Conservation (phyloP, 495 filamentous ascomycete genomes). For the Trichocladium uniseriatum region DNA sequence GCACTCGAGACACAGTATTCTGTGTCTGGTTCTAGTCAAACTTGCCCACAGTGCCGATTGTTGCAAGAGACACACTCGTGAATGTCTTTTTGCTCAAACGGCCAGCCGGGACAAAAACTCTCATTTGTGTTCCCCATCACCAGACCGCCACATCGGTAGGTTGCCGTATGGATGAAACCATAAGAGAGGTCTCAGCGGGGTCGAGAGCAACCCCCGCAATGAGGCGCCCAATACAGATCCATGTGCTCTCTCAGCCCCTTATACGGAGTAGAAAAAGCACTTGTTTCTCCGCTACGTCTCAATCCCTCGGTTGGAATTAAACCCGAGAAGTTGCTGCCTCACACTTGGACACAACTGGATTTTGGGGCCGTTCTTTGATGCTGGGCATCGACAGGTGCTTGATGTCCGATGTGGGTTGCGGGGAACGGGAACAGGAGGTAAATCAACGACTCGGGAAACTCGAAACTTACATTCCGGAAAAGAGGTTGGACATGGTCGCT, state of each 20-base stretch:
- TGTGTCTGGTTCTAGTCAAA: not conserved
- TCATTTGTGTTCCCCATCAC: no score
- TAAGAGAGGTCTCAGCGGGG: no score
- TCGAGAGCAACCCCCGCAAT: no score
- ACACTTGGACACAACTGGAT: constrained; percentile 2
- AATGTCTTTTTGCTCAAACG: no score
- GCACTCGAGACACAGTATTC: not conserved
- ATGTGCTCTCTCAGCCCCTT: no score
- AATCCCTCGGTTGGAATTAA: not conserved
- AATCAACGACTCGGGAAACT: constrained; percentile 2
- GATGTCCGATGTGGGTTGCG: constrained; percentile 7
- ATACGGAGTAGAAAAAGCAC: not conserved
- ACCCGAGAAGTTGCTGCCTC: constrained; percentile 8
- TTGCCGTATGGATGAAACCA: no score
- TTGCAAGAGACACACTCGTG: not conserved
- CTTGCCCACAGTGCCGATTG: not conserved
- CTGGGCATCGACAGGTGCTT: not conserved
- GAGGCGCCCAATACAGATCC: no score
- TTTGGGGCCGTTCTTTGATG: not conserved
- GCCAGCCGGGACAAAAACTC: no score
- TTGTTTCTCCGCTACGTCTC: not conserved
- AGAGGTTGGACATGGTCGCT: constrained; percentile 60
- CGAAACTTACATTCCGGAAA: constrained; percentile 67
- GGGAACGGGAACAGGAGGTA: constrained; percentile 11
- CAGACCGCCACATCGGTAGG: no score